Percentiles rank a stretch among this genome's conserved stretches.
Conservation (phyloP, 345 rosid species). For the Eutrema yunnanense region DNA sequence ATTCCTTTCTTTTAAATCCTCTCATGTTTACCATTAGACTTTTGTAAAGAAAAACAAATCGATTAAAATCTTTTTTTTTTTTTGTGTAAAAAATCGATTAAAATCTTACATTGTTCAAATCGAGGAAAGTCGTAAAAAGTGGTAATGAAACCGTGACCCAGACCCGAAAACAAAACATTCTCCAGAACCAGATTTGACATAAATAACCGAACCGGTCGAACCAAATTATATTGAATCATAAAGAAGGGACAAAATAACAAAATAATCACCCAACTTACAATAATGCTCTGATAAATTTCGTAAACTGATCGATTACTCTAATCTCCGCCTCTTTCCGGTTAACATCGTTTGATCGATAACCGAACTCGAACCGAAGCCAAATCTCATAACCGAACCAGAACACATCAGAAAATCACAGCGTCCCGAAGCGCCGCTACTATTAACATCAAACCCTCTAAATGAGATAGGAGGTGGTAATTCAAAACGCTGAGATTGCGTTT, state of each 20-base stretch:
- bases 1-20: too few species aligned
- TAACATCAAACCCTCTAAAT: slow-evolving; percentile 19
- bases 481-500: slow-evolving; percentile 29
- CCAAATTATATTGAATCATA: not conserved
- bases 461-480: slow-evolving; percentile 33
- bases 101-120: slow-evolving; percentile 29
- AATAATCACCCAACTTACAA: not conserved
- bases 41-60: not conserved
- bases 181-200: not conserved
- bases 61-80: not conserved
- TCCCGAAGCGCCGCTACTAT: not conserved
- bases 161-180: not conserved
- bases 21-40: not conserved
- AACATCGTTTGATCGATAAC: slow-evolving; percentile 23
- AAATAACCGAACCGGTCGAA: not conserved
- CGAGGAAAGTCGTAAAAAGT: not conserved
- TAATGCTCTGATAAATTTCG: not conserved
- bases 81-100: not conserved
- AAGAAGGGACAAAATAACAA: not conserved
- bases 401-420: slow-evolving; percentile 34
- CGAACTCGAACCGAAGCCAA: slow-evolving; percentile 24
- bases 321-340: slow-evolving; percentile 51
- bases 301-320: slow-evolving; percentile 22
- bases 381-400: slow-evolving; percentile 44
- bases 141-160: not conserved